Evolutionary conservation across 1,284 basidiomycete species (phyloP).

Genomic region (Heliocybe sulcata): DNA sequence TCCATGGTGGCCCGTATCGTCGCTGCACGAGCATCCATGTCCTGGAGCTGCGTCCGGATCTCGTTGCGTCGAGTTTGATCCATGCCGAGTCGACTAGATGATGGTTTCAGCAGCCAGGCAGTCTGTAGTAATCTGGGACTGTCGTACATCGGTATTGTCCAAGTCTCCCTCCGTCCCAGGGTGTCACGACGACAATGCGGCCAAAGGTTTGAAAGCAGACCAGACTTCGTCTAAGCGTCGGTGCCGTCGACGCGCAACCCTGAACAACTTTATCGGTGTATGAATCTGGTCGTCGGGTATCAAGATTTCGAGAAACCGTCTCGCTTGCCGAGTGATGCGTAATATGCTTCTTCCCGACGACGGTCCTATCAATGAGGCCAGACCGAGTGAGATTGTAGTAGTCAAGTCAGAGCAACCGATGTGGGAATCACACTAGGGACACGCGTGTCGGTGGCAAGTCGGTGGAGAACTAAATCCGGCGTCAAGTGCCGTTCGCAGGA

Average conservation of each 20-base stretch:
- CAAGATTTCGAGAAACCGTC: neutral
- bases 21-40: neutral
- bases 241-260: too few species aligned
- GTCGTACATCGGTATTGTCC: too few species aligned
- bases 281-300: neutral
- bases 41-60: neutral
- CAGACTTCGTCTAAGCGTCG: too few species aligned
- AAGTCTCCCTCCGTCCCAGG: too few species aligned
- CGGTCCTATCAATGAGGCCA: too few species aligned
- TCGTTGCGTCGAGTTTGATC: neutral
- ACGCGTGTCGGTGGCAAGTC: neutral
- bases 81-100: neutral
- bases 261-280: neutral
- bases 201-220: too few species aligned
- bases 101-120: neutral
- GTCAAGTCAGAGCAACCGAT: too few species aligned
- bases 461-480: neutral
- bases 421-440: too few species aligned
- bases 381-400: too few species aligned
- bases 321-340: neutral
- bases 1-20: neutral
- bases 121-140: neutral
- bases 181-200: too few species aligned
- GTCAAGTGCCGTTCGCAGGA: neutral
- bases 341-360: neutral